Percentiles rank a stretch among this genome's conserved stretches.
Conservation (phyloP, 768 basidiomycete species). For the Agrocybe pediades region DNA sequence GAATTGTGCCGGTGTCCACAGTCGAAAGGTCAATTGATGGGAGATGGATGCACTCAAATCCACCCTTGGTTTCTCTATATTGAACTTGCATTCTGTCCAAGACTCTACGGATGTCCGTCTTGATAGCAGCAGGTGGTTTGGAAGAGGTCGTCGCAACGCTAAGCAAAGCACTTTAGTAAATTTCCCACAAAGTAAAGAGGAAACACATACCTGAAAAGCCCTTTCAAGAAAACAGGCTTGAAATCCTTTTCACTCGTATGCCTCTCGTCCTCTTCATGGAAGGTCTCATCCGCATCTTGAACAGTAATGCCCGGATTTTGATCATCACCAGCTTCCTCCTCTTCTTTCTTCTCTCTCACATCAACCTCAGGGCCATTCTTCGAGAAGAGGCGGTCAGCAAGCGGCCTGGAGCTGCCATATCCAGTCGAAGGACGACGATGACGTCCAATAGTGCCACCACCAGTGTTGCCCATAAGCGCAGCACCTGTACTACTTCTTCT, state of each 20-base stretch:
- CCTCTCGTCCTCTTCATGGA: slow-evolving; percentile 51
- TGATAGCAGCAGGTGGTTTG: slow-evolving; percentile 78
- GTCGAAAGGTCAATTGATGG: slow-evolving; percentile 92
- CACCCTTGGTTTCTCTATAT: slow-evolving; percentile 86
- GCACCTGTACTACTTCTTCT: slow-evolving; percentile 79
- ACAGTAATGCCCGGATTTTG: slow-evolving; percentile 26
- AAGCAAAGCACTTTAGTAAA: slow-evolving; percentile 6
- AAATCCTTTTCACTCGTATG: slow-evolving; percentile 68
- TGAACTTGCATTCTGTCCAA: slow-evolving; percentile 95
- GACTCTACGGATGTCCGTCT: slow-evolving; percentile 82
- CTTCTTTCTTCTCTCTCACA: slow-evolving; percentile 46
- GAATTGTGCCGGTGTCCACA: slow-evolving; percentile 42
- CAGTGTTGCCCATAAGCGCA: slow-evolving; percentile 40
- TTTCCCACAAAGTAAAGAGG: slow-evolving; percentile 5
- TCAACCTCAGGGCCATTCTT: slow-evolving; percentile 46
- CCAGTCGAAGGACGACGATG: slow-evolving; percentile 75
- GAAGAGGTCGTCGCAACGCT: slow-evolving; percentile 96
- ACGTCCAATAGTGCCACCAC: slow-evolving; percentile 64
- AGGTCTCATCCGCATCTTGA: slow-evolving; percentile 43
- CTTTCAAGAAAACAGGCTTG: slow-evolving; percentile 95
- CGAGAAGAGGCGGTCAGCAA: slow-evolving; percentile 50
- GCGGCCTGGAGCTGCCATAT: slow-evolving; percentile 41
- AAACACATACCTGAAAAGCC: slow-evolving; percentile 77
- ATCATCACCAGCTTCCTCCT: slow-evolving; percentile 31
- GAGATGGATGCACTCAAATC: slow-evolving; percentile 95